Evolutionary conservation across 768 basidiomycete species (phyloP), one percentile per base, ranked within the genome.

Genomic region (Boletus eberwhitei): DNA sequence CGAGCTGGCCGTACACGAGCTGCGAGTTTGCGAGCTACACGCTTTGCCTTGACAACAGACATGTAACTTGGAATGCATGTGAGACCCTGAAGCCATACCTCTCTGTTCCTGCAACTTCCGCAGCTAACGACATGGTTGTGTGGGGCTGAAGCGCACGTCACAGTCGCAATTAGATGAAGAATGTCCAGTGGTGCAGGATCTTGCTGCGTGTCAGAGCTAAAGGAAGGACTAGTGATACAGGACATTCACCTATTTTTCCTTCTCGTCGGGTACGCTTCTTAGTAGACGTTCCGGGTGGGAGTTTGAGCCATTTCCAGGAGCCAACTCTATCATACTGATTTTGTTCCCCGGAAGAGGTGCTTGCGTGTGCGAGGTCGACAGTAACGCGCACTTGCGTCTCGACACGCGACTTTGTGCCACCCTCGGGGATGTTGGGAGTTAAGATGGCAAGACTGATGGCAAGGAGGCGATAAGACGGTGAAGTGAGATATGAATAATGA

Each of bases 371-470:
- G 46, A 92, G 76, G 65, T 93, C 88, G 37, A 96, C 77, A 4
- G 86, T 83, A 38, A 95, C 82, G 65, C 93, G 85, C 46, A 96
- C 86, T 76, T 96, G 93, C 3, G 93, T 96, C 70, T 96, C 93
- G n/a, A 96, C 93, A 34, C 93, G 83, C 44, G 90, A 93, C 72
- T 96, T 95, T 14, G 93, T 86, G 24, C 93, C 93, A 41, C 77
- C 74, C 61, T 84, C 82, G 6, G 93, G 92, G 50, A 96, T 84
- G 64, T 85, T 91, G 21, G 91, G 89, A 40, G 92, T 84, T 67
- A 91, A 77, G 53, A 96, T 88, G 24, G 89, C 80, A 52, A 93
- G 79, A 63, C 91, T 93, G 61, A 37, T 8, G 22, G 65, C 53
- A 38, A 42, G 11, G 22, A 46, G 52, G 55, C 36, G 51, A 62